Percentiles rank a stretch among this genome's conserved stretches.
phyloP scores from a whole-genome alignment of 768 basidiomycete genomes.

The Boletus rex-veris region DNA sequence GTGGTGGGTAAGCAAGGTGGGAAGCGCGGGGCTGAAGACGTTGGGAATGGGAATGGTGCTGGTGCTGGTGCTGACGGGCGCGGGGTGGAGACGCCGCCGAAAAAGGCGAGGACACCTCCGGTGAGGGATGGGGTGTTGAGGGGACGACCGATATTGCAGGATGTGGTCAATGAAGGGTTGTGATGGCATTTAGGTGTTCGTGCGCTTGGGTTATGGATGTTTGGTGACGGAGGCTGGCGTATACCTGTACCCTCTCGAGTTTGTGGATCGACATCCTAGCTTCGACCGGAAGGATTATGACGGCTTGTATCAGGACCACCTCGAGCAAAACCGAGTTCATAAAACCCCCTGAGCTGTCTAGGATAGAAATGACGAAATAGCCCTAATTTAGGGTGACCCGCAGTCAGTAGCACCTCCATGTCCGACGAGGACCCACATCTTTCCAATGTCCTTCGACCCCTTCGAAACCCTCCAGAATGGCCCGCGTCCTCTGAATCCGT shows the following conservation, averaged over 20 bases:
- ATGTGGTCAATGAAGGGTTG: slow-evolving; percentile 48
- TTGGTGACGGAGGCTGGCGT: too few species aligned
- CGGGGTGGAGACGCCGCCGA: slow-evolving; percentile 21
- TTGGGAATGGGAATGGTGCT: not conserved
- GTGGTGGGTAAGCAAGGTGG: slow-evolving; percentile 11
- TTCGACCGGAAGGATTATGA: too few species aligned
- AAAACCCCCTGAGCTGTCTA: too few species aligned
- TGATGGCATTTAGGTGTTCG: slow-evolving; percentile 5
- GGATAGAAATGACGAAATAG: too few species aligned
- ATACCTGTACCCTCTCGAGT: too few species aligned
- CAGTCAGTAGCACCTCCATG: too few species aligned
- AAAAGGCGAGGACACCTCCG: slow-evolving; percentile 36
- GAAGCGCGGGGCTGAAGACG: slow-evolving; percentile 11
- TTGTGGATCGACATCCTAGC: too few species aligned
- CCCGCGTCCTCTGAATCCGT: slow-evolving; percentile 35
- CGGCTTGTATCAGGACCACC: too few species aligned
- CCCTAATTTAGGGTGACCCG: too few species aligned
- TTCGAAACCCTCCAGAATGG: slow-evolving; percentile 22
- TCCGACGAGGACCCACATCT: slow-evolving; percentile 2
- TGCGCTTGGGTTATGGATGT: too few species aligned
- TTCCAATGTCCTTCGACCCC: slow-evolving; percentile 18
- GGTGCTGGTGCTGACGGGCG: not conserved
- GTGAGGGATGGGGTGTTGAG: slow-evolving; percentile 45
- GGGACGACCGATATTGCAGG: slow-evolving; percentile 57
- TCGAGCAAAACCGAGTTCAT: too few species aligned